A percentile compares a stretch with the other conserved stretches of the same genome.
Conservation (phyloP, 2,329 filamentous ascomycete species). For the Fonsecaea pedrosoi region DNA sequence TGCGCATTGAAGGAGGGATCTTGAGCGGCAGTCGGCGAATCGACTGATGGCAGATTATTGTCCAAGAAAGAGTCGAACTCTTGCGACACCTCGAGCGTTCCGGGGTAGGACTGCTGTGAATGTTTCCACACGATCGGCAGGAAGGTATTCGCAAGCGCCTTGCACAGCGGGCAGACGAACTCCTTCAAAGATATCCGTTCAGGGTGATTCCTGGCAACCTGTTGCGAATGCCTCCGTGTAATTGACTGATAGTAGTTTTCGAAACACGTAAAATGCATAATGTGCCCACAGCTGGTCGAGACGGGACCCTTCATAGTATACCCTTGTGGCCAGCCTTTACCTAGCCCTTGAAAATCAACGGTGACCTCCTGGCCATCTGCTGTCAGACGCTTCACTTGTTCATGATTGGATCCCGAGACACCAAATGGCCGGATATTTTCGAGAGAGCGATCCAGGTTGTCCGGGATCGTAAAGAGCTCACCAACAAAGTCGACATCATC, state of each 20-base stretch:
- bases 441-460: conserved; percentile 82
- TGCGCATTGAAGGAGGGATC: conserved; percentile 22
- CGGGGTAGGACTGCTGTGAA: conserved; percentile 81
- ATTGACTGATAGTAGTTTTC: conserved; percentile 89
- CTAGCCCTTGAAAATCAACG: conserved; percentile 79
- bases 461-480: conserved; percentile 79
- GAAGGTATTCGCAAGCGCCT: conserved; percentile 93
- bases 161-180: conserved; percentile 96
- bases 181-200: conserved; percentile 80
- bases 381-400: conserved; percentile 76
- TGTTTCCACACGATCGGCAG: conserved; percentile 95
- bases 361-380: conserved; percentile 73
- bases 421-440: conserved; percentile 87
- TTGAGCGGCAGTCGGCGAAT: conserved; percentile 35
- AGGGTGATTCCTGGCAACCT: conserved; percentile 93
- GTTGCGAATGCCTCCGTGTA: conserved; percentile 80
- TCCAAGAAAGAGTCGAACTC: conserved; percentile 74
- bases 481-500: conserved; percentile 81
- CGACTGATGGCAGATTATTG: conserved; percentile 59
- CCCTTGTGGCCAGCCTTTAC: conserved; percentile 81
- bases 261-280: conserved; percentile 98
- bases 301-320: conserved; percentile 76
- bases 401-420: conserved; percentile 83
- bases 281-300: conserved; percentile 90
- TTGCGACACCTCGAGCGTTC: conserved; percentile 66